Percentiles rank a stretch among this genome's conserved stretches.
Conservation (phyloP, 2,329 filamentous ascomycete species). For the Dothideomycetidae sp. region DNA sequence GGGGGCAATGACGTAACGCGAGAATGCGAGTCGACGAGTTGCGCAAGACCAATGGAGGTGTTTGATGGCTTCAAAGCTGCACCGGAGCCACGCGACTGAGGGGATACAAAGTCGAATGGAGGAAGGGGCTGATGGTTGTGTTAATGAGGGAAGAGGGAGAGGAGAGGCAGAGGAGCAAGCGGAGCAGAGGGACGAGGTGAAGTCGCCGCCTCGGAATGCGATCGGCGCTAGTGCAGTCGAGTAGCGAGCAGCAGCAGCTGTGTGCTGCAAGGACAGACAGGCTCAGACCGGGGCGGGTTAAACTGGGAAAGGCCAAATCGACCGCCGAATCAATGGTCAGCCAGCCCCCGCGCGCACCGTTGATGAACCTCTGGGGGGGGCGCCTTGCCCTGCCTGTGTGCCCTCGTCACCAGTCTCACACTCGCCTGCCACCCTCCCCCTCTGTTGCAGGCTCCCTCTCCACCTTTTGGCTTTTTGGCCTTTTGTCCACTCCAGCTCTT, state of each 20-base stretch:
- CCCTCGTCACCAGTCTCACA: background rate
- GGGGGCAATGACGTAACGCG: slow-evolving; percentile 8
- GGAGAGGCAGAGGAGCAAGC: slow-evolving; percentile 5
- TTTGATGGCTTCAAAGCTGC: slow-evolving; percentile 6
- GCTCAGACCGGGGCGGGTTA: no score
- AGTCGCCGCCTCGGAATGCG: slow-evolving; percentile 8
- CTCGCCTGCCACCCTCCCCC: no score
- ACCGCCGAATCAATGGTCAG: no score
- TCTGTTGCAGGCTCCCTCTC: no score
- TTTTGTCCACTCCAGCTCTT: no score
- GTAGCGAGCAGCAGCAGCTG: background rate
- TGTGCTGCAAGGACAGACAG: no score
- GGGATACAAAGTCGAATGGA: background rate
- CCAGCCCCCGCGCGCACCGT: no score
- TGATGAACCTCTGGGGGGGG: background rate
- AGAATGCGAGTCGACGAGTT: background rate
- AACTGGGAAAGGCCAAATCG: background rate
- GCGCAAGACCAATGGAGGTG: slow-evolving; percentile 4
- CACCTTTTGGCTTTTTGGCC: no score
- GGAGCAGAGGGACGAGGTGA: slow-evolving; percentile 5
- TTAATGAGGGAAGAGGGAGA: slow-evolving; percentile 2
- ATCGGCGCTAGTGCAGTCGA: slow-evolving; percentile 5
- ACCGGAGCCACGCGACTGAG: slow-evolving; percentile 4
- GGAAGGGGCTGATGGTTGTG: background rate
- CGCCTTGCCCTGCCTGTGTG: background rate